Conservation (phyloP, 345 rosid genomes). For the Arabidopsis arenosa region DNA sequence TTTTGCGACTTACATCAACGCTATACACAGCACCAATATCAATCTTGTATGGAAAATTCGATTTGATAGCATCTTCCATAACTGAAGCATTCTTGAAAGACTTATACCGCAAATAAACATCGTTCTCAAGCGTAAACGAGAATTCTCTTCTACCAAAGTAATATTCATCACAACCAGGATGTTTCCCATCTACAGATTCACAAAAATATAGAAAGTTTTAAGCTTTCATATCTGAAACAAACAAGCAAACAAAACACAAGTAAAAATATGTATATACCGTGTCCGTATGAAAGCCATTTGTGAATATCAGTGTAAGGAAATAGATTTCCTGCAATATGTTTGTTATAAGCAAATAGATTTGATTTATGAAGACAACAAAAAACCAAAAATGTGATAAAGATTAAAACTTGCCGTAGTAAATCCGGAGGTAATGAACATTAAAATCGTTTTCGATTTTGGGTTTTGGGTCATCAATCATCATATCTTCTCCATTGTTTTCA, state of each 20-base stretch:
- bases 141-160: conserved; percentile 83
- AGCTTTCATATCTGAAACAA: too few relatives aligned
- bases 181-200: conserved; percentile 75
- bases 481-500: conserved; percentile 54
- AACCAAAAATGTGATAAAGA: neutral
- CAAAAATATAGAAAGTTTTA: neutral
- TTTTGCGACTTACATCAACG: conserved; percentile 62
- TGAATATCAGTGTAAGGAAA: conserved; percentile 81
- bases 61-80: conserved; percentile 67
- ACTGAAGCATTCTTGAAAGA: conserved; percentile 67
- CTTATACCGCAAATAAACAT: conserved; percentile 74
- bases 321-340: conserved; percentile 63
- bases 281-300: conserved; percentile 92
- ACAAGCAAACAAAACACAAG: neutral
- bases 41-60: conserved; percentile 76
- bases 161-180: conserved; percentile 82
- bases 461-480: conserved; percentile 58
- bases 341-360: neutral
- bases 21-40: conserved; percentile 90
- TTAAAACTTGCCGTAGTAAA: conserved; percentile 66
- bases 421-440: conserved; percentile 62
- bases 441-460: conserved; percentile 50
- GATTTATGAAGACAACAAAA: neutral
- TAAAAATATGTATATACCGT: conserved; percentile 53
- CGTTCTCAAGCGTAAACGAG: conserved; percentile 82